phyloP scores from a whole-genome alignment of 495 filamentous ascomycete species.

The Penicillium canariense region DNA sequence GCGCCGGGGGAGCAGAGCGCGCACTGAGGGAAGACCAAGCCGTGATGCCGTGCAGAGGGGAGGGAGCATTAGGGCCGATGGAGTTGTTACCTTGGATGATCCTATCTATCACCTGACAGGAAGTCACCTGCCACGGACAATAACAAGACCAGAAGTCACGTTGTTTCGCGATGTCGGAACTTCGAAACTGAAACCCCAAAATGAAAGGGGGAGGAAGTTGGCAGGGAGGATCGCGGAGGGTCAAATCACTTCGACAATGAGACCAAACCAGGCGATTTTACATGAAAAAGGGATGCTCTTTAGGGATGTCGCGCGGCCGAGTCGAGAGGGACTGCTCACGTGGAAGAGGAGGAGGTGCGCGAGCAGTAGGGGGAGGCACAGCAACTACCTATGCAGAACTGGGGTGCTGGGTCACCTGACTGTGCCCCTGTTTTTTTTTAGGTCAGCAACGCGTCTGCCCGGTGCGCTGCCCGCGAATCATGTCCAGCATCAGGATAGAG shows the following conservation, averaged over 20 bases:
- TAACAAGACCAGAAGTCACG: conserved; percentile 43
- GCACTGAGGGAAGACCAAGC: conserved; percentile 7
- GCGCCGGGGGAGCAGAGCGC: background rate
- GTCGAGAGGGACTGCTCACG: conserved; percentile 48
- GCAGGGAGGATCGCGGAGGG: conserved; percentile 10
- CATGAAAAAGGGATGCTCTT: conserved; percentile 32
- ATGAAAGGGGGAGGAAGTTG: conserved; percentile 20
- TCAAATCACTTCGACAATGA: conserved; percentile 20
- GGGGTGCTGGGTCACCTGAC: conserved; percentile 36
- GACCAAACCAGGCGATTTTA: conserved; percentile 28
- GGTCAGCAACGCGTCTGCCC: background rate
- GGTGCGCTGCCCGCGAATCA: too few relatives aligned
- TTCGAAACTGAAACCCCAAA: conserved; percentile 26
- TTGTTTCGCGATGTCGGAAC: conserved; percentile 31
- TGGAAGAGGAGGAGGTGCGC: conserved; percentile 33
- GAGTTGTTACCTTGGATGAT: conserved; percentile 47
- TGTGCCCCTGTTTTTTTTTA: background rate
- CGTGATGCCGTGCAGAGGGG: conserved; percentile 7
- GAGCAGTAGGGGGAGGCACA: conserved; percentile 19
- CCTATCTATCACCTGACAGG: conserved; percentile 52
- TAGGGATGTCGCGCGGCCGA: conserved; percentile 32
- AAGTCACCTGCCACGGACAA: conserved; percentile 52
- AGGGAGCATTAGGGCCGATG: conserved; percentile 11
- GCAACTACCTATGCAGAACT: conserved; percentile 27
- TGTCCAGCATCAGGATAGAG: too few relatives aligned